Evolutionary conservation across 2,329 filamentous ascomycete species (phyloP), one percentile per base, ranked within the genome.

Genomic region (Hortaea werneckii): DNA sequence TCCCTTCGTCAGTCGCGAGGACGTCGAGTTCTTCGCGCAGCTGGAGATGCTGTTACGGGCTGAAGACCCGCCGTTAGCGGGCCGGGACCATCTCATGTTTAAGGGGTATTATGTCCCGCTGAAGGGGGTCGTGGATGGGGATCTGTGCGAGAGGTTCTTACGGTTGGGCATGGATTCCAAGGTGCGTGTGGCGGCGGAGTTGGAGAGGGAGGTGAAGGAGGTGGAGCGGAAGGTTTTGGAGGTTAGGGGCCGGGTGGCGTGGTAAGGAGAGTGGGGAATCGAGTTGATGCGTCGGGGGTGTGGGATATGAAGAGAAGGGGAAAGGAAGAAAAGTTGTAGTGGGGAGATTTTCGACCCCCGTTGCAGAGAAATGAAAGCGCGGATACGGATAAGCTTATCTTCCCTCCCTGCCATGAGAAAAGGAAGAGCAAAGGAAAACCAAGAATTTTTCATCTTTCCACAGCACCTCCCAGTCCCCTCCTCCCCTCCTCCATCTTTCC

Each of bases 1-100:
- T 40, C 92, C 94, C 0, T 96, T 99, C 62, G 73, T 88, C 40
- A 84, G 82, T 51, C 84, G 94, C 34, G 89, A 96, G 61, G 90
- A 96, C 58, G 86, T 94, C 42, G 92, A 96, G 65, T 96, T 98
- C 69, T 98, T 98, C 78, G 89, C 95, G 65, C 87, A 80, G 50
- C 75, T 98, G 26, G 92, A 98, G 68, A 82, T 85, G 61, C 86
- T 94, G 60, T 75, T 99, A 63, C 79, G 90, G 41, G 80, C 78
- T 9, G 87, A 95, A 61, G 89, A 95, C 60, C 77, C 89, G 32
- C 90, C 90, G 6, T 71, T 98, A 40, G 86, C 87, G 13, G 94
- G 92, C 38, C 78, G 94, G 54, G 94, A 98, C 65, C 92, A 99
- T 66, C 73, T 99, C 40, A 94, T 95, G 60, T 99, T 94, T 66